A percentile compares a stretch with the other conserved stretches of the same genome.
phyloP scores from a whole-genome alignment of 1,139 yeast species.

The Geotrichum restrictum region DNA sequence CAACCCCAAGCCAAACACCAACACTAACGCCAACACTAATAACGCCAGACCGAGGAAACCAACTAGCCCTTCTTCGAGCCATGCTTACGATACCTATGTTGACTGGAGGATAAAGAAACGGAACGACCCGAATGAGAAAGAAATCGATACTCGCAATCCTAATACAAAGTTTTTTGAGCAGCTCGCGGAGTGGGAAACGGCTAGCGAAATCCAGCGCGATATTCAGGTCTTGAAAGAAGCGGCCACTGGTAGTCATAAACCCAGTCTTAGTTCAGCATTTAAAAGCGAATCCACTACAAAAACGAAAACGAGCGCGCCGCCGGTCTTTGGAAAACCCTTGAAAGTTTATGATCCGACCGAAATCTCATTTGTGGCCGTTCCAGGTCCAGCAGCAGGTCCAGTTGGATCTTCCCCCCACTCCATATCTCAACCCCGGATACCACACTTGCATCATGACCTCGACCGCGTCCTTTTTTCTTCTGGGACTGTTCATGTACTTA shows the following conservation, averaged over 20 bases:
- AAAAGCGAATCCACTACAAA: too few species aligned
- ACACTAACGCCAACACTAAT: too few species aligned
- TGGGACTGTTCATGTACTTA: slow-evolving; percentile 71
- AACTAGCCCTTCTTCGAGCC: too few species aligned
- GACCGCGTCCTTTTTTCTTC: slow-evolving; percentile 74
- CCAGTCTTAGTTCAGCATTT: too few species aligned
- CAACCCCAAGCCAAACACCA: too few species aligned
- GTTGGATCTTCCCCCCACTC: too few species aligned
- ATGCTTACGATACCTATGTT: not conserved
- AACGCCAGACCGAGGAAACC: too few species aligned
- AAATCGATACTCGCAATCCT: not conserved
- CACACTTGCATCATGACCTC: slow-evolving; percentile 57
- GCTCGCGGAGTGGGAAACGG: slow-evolving; percentile 3
- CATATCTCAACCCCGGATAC: slow-evolving; percentile 40
- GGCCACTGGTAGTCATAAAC: too few species aligned
- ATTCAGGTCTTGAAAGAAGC: not conserved
- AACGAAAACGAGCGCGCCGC: too few species aligned
- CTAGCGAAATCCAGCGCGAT: not conserved
- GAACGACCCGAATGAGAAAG: too few species aligned
- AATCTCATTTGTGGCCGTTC: slow-evolving; percentile 10
- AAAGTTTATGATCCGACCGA: not conserved
- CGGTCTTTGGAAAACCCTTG: too few species aligned
- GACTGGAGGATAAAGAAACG: not conserved
- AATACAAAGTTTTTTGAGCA: slow-evolving; percentile 10
- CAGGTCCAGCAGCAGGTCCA: too few species aligned